Evolutionary conservation across 2,329 filamentous ascomycete species (phyloP).

Genomic region (Fusarium sp.): DNA sequence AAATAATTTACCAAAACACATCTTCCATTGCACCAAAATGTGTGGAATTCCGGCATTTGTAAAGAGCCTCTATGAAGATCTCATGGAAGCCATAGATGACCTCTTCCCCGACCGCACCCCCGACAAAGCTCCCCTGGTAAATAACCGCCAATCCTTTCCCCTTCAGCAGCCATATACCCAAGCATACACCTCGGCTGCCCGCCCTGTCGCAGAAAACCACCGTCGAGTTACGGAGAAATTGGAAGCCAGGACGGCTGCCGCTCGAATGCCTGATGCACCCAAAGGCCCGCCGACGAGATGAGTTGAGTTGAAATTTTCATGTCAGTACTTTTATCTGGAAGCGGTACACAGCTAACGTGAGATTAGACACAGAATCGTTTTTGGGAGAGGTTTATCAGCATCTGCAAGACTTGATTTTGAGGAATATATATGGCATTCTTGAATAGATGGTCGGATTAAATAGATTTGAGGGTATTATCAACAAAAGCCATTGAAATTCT

Average conservation of each 20-base stretch:
- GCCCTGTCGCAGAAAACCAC: background rate
- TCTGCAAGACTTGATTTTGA: background rate
- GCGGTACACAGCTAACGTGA: background rate
- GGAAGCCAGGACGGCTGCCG: background rate
- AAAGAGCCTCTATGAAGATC: conserved; percentile 11
- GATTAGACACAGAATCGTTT: background rate
- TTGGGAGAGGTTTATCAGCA: accelerated
- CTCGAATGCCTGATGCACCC: conserved; percentile 13
- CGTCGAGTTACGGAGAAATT: background rate
- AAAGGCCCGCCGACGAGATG: conserved; percentile 2
- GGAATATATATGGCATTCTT: background rate
- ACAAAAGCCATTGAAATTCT: background rate
- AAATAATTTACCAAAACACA: background rate
- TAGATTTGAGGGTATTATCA: background rate
- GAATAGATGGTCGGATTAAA: too few species aligned
- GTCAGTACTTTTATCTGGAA: background rate
- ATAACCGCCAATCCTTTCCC: conserved; percentile 6
- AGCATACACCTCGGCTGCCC: conserved; percentile 7
- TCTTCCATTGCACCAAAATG: background rate
- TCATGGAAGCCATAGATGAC: conserved; percentile 24
- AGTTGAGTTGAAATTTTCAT: background rate
- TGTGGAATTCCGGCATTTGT: conserved; percentile 10
- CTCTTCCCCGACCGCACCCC: conserved; percentile 11
- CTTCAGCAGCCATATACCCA: background rate
- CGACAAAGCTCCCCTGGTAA: conserved; percentile 7